Percentiles rank a stretch among this genome's conserved stretches.
These are phyloP conservation scores for Colletotrichum sp. DNA, from an alignment of 2,329 filamentous ascomycete genomes.

Conservation along the genomic window DNA sequence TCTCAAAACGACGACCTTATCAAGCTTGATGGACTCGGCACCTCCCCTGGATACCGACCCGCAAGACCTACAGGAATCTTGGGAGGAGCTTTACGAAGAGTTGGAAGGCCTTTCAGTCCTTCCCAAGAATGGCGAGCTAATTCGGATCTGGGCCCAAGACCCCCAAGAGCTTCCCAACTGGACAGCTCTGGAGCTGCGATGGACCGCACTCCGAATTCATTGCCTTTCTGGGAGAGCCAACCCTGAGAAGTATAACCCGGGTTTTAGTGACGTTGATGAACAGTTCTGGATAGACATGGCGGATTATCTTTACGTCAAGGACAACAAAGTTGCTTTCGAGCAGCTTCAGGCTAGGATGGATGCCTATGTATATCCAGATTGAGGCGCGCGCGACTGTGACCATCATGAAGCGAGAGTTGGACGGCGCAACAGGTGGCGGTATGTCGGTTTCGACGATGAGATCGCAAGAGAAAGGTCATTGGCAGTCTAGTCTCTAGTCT, in stretches of 20 bases:
- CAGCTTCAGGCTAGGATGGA: too few relatives aligned
- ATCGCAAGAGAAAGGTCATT: too few relatives aligned
- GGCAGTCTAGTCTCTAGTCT: too few relatives aligned
- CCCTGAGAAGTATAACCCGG: background rate
- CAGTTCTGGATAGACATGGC: background rate
- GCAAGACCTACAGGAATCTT: background rate
- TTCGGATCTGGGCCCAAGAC: background rate
- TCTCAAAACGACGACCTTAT: background rate
- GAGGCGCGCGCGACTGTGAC: too few relatives aligned
- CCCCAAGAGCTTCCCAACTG: background rate
- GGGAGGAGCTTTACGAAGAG: background rate
- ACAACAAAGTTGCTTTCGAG: too few relatives aligned
- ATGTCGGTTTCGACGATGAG: too few relatives aligned
- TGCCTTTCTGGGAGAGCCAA: background rate
- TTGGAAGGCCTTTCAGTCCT: background rate
- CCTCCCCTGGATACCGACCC: background rate
- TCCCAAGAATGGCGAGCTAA: background rate
- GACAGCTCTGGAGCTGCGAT: background rate
- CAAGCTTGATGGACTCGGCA: background rate
- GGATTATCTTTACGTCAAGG: too few relatives aligned
- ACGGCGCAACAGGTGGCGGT: too few relatives aligned
- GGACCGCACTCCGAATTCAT: background rate
- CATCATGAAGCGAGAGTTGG: too few relatives aligned
- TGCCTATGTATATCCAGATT: too few relatives aligned
- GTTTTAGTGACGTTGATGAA: background rate